phyloP scores from a whole-genome alignment of 106 monocot species.

The Phalaenopsis equestris region DNA sequence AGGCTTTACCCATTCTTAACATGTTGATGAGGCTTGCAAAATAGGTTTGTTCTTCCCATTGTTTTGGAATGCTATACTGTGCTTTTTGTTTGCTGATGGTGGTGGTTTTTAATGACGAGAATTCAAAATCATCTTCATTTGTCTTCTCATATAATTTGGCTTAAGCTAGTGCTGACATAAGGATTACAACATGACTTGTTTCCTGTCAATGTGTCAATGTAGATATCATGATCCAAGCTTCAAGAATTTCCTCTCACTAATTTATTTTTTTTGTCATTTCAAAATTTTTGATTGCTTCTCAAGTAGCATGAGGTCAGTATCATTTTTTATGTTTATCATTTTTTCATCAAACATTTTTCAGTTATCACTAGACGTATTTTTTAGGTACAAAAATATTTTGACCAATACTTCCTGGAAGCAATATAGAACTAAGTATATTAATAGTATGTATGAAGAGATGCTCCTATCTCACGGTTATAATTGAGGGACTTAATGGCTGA shows the following conservation, averaged over 20 bases:
- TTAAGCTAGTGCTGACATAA: neutral
- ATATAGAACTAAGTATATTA: neutral
- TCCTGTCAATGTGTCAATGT: neutral
- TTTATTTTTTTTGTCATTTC: neutral
- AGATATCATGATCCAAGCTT: neutral
- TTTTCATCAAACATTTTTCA: neutral
- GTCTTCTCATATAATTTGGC: neutral
- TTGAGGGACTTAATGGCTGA: neutral
- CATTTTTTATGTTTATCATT: neutral
- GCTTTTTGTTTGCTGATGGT: neutral
- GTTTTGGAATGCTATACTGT: neutral
- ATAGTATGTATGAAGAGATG: neutral
- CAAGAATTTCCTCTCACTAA: neutral
- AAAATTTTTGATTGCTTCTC: neutral
- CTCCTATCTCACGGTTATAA: neutral
- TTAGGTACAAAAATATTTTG: neutral
- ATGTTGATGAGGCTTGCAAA: neutral
- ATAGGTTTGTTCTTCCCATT: neutral
- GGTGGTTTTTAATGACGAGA: neutral
- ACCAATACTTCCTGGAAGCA: neutral
- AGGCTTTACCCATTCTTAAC: neutral
- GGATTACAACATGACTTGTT: neutral
- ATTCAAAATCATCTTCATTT: neutral
- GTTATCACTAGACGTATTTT: neutral
- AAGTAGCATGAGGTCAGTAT: neutral